Conservation (phyloP, 1,284 basidiomycete genomes). For the Meira miltonrushii region DNA sequence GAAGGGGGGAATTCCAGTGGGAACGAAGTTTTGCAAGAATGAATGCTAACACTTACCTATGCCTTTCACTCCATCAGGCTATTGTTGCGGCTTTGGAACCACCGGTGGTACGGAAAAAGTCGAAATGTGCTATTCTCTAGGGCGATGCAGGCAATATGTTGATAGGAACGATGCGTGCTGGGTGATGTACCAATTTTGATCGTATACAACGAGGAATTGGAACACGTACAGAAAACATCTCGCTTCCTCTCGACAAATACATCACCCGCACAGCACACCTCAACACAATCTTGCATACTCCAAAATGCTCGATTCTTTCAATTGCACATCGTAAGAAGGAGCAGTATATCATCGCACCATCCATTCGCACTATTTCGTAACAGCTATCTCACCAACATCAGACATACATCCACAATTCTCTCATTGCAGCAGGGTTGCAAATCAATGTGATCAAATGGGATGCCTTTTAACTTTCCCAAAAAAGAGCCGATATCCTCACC, state of each 20-base stretch:
- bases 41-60: not conserved
- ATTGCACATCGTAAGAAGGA: no score
- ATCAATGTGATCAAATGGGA: not conserved
- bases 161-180: not conserved
- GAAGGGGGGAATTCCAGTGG: not conserved
- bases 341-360: not conserved
- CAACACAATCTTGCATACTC: no score
- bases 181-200: not conserved
- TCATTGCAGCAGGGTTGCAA: not conserved
- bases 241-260: no score
- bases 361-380: not conserved
- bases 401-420: not conserved
- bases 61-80: conserved; percentile 60
- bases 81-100: conserved; percentile 98
- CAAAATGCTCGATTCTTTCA: no score
- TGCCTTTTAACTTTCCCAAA: not conserved
- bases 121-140: conserved; percentile 77
- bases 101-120: conserved; percentile 74
- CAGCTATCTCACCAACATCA: not conserved
- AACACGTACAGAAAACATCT: no score
- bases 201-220: not conserved
- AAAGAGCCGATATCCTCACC: not conserved
- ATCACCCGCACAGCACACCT: no score
- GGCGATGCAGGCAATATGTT: not conserved
- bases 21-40: not conserved